Evolutionary conservation across 441 rosid species (phyloP).

Genomic region (Croton laevigatus): DNA sequence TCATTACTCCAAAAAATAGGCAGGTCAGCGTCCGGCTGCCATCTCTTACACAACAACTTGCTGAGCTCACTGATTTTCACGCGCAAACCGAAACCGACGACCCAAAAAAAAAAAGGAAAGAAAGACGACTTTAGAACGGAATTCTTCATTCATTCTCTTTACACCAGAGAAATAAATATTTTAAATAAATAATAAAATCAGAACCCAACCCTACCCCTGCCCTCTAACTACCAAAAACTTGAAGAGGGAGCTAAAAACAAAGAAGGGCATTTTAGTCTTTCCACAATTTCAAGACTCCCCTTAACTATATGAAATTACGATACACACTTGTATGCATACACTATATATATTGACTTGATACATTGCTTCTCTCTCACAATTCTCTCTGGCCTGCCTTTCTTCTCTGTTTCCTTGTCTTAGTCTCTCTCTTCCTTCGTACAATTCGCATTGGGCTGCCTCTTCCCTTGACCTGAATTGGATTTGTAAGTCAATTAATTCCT

Average conservation of each 20-base stretch:
- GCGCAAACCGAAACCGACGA: too few species aligned
- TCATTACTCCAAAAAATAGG: too few species aligned
- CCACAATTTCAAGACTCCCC: not conserved
- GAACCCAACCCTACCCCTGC: not conserved
- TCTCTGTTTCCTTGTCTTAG: not conserved
- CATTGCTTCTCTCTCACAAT: not conserved
- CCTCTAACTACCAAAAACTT: not conserved
- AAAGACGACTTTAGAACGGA: too few species aligned
- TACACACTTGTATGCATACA: not conserved
- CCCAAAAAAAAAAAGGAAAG: too few species aligned
- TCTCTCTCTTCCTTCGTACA: not conserved
- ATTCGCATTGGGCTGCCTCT: constrained; percentile 4
- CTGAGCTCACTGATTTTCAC: too few species aligned
- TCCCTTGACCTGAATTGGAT: constrained; percentile 23
- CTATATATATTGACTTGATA: constrained; percentile 1
- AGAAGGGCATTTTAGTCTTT: not conserved
- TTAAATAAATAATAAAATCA: too few species aligned
- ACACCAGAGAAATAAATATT: too few species aligned
- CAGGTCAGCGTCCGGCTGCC: too few species aligned
- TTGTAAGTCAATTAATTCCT: constrained; percentile 27
- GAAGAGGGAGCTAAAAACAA: not conserved
- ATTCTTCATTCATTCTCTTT: too few species aligned
- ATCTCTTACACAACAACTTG: too few species aligned
- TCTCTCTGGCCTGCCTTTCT: not conserved
- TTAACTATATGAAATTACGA: not conserved